Evolutionary conservation across 202 grass and related monocot genomes (phyloP), one percentile per base, ranked within the genome.

Genomic region (Schoenoplectus triqueter): DNA sequence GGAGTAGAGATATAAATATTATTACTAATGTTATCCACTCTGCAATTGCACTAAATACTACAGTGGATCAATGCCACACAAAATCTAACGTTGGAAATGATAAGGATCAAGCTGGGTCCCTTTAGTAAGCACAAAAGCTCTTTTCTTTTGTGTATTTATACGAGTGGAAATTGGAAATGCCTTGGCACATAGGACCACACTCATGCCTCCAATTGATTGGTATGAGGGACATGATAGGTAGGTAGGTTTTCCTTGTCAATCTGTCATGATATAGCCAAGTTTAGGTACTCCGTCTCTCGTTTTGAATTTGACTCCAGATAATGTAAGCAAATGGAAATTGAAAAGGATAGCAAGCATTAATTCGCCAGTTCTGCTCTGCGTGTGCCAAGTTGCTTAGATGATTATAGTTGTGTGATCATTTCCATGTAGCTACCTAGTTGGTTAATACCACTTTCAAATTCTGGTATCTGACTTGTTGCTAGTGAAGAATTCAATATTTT

Each of bases 191-290:
- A 31, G 31, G 31, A 31, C 31, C 31, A 31, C 31, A 31, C 31
- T 31, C 31, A 31, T 31, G 31, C 42, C 14, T 31, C 45, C 69
- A 73, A 73, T 73, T 73, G 46, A 46, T 73, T 73, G 72, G 49
- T 59, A 51, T 15, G 1, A 77, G 19, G 49, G 52, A 78, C 2
- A 57, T 56, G 52, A 59, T 41, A n/a, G 73, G 73, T 78, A 78
- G 73, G 73, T 78, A 31, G 54, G 22, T 51, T 59, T 78, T 78
- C 73, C 52, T 22, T 78, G 73, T 78, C 73, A 78, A 31, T 10
- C 73, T 78, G 73, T 59, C 73, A 59, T 59, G 73, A 59, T 59
- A 78, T 42, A 41, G 54, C 3, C 13, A 59, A 56, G 73, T 59
- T 42, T 78, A 59, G 73, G 51, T 78, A 57, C 13, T 42, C 73